Base-by-base conservation (phyloP, 2,329 filamentous ascomycete genomes). In the Corynespora cassiicola region DNA sequence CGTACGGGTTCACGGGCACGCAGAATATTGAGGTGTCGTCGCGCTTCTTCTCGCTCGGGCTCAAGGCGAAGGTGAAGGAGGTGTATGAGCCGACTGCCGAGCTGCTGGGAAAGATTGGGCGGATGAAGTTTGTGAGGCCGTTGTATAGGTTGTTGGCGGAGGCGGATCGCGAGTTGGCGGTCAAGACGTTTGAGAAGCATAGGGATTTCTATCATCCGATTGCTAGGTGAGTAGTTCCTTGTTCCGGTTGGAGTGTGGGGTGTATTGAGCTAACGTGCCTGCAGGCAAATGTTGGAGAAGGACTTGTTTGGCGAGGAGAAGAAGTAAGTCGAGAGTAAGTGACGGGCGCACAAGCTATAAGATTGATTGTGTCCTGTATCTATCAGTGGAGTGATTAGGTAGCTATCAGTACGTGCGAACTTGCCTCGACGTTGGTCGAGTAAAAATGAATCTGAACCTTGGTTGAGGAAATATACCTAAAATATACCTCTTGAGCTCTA, bases 101-200 rank as follows among this genome's bases (percentile, higher is more conserved):
- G 42, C 75, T 96, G 38, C 75, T 97, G 24, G 88, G 88, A 20
- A 78, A 79, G 35, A 90, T 96, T 16, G 94, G 94, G 9, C 78
- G 94, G 40, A 97, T 99, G 94, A 97, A 97, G 79, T 97, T 92
- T 69, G 92, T 97, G 42, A 78, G 92, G 31, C 90, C 92, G 15
- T 71, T 97, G 61, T 96, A 86, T 73, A 80, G 86, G 45, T 79
- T 82, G 32, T 73, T 99, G 52, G 85, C 86, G 59, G 83, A 84
- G 65, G 81, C 88, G 24, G 86, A 96, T 70, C 76, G 82, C 30
- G 74, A 83, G 17, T 70, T 95, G 58, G 92, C 94, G 0, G 70
- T 92, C 36, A 75, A 83, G 65, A 95, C 91, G 0, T 96, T 96
- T 70, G 81, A 87, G 71, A 87, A 86, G 78, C 86, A 96, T 66